Conservation (phyloP, 2,329 filamentous ascomycete species). For the Drechslera avenae region DNA sequence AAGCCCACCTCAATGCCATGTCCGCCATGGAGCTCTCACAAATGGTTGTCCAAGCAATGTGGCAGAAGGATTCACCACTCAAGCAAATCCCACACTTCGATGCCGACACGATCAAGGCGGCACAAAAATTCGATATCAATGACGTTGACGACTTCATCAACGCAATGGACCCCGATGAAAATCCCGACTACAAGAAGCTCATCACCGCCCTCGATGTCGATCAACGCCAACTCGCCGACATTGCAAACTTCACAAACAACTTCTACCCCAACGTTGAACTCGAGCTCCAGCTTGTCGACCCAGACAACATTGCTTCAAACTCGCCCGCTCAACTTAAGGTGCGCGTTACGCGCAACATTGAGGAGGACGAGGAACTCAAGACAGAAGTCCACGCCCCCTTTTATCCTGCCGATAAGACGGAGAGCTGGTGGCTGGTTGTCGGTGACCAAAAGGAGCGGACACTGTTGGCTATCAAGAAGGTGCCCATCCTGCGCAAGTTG, state of each 20-base stretch:
- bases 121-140: conserved; percentile 80
- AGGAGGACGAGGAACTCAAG: conserved; percentile 74
- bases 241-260: conserved; percentile 93
- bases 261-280: conserved; percentile 96
- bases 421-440: conserved; percentile 98
- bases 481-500: conserved; percentile 80
- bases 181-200: conserved; percentile 76
- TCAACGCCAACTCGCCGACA: conserved; percentile 81
- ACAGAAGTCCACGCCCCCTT: conserved; percentile 91
- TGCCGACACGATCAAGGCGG: conserved; percentile 79
- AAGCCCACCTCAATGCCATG: conserved; percentile 96
- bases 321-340: conserved; percentile 82
- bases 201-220: conserved; percentile 78
- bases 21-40: conserved; percentile 99
- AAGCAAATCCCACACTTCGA: conserved; percentile 98
- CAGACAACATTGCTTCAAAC: conserved; percentile 78
- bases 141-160: conserved; percentile 99
- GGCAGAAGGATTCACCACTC: conserved; percentile 94
- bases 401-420: conserved; percentile 88
- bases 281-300: conserved; percentile 83
- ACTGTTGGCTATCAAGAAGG: conserved; percentile 89
- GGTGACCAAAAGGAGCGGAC: conserved; percentile 89
- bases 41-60: conserved; percentile 99
- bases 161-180: conserved; percentile 95
- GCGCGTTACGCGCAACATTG: conserved; percentile 80